Evolutionary conservation across 148 eudicot species (phyloP).

Genomic region (Vaccinium vitisidaea): DNA sequence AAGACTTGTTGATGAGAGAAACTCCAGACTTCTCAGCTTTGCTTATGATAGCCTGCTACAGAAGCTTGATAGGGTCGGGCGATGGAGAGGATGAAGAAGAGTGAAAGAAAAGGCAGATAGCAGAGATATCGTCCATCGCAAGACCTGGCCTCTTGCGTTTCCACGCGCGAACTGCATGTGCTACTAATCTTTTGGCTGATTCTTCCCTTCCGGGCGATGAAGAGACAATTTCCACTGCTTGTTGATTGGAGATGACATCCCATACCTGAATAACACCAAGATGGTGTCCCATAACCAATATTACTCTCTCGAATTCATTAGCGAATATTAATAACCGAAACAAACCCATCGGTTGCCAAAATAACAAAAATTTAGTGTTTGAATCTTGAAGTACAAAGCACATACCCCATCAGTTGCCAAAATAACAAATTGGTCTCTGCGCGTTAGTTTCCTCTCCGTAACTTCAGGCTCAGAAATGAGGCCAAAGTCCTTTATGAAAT

Average conservation of each 20-base stretch:
- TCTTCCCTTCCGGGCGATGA: constrained; percentile 50
- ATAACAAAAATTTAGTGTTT: neutral
- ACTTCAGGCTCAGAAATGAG: constrained; percentile 79
- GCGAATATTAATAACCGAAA: neutral
- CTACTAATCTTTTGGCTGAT: constrained; percentile 68
- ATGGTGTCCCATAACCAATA: no score
- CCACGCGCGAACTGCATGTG: constrained; percentile 64
- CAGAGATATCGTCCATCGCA: constrained; percentile 77
- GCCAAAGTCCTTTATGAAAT: constrained; percentile 67
- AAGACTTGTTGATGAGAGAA: no score
- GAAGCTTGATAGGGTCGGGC: no score
- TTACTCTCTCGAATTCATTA: neutral
- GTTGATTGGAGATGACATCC: constrained; percentile 80
- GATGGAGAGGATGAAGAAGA: constrained; percentile 3
- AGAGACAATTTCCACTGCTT: constrained; percentile 67
- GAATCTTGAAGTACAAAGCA: neutral
- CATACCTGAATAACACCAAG: constrained; percentile 45
- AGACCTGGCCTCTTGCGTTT: constrained; percentile 46
- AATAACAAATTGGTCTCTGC: constrained; percentile 58
- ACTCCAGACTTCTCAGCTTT: no score
- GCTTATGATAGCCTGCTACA: no score
- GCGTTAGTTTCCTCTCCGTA: constrained; percentile 47
- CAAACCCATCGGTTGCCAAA: neutral
- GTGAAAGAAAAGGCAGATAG: constrained; percentile 68
- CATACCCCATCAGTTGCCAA: constrained; percentile 91